Conservation (phyloP, 805 yeast genomes). For the Hanseniaspora lindneri region DNA sequence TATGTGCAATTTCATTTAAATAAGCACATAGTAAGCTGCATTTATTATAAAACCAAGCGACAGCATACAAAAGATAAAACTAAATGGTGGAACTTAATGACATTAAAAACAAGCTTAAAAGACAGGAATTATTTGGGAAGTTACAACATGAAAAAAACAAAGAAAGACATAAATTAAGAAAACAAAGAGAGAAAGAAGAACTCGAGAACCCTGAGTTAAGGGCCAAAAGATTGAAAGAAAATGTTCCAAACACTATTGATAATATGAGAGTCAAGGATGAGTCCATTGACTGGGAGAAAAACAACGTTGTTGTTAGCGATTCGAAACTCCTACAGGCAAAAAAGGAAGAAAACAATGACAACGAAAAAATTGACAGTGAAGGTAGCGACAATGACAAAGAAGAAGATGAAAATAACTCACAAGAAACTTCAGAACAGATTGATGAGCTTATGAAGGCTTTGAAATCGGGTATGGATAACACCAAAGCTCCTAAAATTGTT, state of each 20-base stretch:
- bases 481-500: conserved; percentile 74
- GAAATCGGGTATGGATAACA: conserved; percentile 32
- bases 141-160: conserved; percentile 65
- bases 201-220: conserved; percentile 68
- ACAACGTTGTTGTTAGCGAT: conserved; percentile 24
- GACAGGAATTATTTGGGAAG: conserved; percentile 67
- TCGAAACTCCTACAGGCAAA: conserved; percentile 22
- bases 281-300: conserved; percentile 40
- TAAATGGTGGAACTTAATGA: conserved; percentile 24
- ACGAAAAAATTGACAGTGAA: conserved; percentile 11
- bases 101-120: conserved; percentile 64
- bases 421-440: conserved; percentile 11
- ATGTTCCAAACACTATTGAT: conserved; percentile 75
- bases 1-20: no score
- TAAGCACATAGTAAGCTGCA: no score
- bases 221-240: conserved; percentile 64
- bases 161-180: conserved; percentile 62
- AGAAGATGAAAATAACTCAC: background rate
- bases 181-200: conserved; percentile 81
- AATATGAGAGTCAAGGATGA: conserved; percentile 77
- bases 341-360: conserved; percentile 2
- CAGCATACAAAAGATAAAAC: background rate
- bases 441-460: conserved; percentile 32
- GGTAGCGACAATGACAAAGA: conserved; percentile 17
- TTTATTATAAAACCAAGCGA: background rate